phyloP scores from a whole-genome alignment of 202 grass and related monocot species.

The Cymbopogon flexuosus region DNA sequence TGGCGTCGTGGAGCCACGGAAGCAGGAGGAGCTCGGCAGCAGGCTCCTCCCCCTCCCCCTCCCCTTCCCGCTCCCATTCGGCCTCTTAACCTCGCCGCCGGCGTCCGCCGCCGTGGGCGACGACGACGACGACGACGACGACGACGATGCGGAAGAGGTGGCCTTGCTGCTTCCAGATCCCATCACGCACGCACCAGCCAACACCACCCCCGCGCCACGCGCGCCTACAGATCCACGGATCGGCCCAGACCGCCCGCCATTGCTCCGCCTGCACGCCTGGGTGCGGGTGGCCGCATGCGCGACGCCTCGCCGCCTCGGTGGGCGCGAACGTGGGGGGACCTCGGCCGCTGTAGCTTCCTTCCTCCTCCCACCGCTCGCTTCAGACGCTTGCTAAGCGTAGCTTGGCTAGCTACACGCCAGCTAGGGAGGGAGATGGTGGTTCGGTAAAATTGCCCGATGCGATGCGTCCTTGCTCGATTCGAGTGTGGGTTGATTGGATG shows the following conservation, averaged over 20 bases:
- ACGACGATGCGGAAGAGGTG: neutral
- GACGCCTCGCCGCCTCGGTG: slow-evolving; percentile 13
- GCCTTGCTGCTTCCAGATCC: slow-evolving; percentile 87
- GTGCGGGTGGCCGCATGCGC: slow-evolving; percentile 25
- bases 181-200: slow-evolving; percentile 38
- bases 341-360: neutral
- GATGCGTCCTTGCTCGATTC: neutral
- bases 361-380: neutral
- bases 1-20: slow-evolving; percentile 37
- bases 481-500: slow-evolving; percentile 23
- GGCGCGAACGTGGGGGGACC: neutral
- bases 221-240: slow-evolving; percentile 36
- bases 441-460: slow-evolving; percentile 29
- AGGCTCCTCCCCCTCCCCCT: slow-evolving; percentile 17
- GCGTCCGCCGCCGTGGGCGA: neutral
- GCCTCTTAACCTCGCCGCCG: slow-evolving; percentile 11
- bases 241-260: slow-evolving; percentile 12
- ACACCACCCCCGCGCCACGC: neutral
- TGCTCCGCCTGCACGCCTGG: slow-evolving; percentile 19
- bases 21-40: slow-evolving; percentile 61
- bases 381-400: slow-evolving; percentile 1
- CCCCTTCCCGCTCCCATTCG: slow-evolving; percentile 32
- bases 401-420: neutral
- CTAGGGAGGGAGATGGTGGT: neutral
- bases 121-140: neutral